Conservation (phyloP, 495 filamentous ascomycete species). For the Penicillium steckii region DNA sequence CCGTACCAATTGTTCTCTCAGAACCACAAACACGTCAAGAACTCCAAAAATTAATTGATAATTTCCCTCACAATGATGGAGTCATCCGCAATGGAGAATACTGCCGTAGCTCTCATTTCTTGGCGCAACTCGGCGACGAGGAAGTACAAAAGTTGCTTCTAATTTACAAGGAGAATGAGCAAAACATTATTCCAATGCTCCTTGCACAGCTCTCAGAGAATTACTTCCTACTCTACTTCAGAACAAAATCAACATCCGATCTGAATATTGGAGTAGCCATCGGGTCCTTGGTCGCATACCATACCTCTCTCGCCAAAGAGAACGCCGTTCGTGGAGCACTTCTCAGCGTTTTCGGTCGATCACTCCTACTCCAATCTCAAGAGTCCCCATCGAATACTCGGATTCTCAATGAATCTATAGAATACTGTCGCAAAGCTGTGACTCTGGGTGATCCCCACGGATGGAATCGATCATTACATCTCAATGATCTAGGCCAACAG, state of each 20-base stretch:
- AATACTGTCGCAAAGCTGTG: conserved; percentile 8
- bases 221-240: neutral
- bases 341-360: conserved; percentile 2
- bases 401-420: conserved; percentile 5
- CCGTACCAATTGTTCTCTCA: no score
- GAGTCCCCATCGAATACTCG: neutral
- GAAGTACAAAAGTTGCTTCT: neutral
- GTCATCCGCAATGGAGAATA: neutral
- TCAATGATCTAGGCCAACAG: conserved; percentile 1
- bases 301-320: neutral
- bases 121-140: neutral
- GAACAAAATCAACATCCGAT: neutral
- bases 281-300: conserved; percentile 5
- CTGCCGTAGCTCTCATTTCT: neutral
- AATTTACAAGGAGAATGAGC: neutral
- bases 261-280: neutral
- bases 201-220: neutral
- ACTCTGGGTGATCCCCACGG: neutral
- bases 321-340: neutral
- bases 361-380: conserved; percentile 1
- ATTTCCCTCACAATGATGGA: neutral
- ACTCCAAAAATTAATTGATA: neutral
- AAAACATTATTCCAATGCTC: neutral
- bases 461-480: neutral
- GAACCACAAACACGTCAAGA: neutral